These are phyloP conservation scores for Mucor plumbeus DNA, from an alignment of 371 early-diverging fungal species.

Conservation along the genomic window DNA sequence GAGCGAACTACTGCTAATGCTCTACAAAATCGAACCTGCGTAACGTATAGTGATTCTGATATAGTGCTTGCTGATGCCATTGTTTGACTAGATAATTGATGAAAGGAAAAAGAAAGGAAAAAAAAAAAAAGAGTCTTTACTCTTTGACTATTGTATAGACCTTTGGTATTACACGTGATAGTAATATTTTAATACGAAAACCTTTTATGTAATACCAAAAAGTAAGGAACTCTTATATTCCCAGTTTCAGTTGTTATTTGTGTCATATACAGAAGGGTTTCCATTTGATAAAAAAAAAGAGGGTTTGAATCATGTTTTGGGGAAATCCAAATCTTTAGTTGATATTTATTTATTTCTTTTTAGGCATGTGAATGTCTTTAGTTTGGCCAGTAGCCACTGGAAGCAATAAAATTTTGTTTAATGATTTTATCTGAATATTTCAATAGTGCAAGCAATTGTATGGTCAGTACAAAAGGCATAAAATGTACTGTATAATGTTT, in stretches of 20 bases:
- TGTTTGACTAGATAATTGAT: background rate
- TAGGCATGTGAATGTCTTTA: background rate
- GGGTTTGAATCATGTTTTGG: background rate
- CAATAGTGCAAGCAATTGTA: no score
- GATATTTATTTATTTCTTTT: background rate
- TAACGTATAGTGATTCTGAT: conserved; percentile 13
- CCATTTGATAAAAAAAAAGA: no score
- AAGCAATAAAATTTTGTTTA: no score
- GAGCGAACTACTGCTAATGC: conserved; percentile 37
- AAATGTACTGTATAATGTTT: no score
- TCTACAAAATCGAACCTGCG: conserved; percentile 37
- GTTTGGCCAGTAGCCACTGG: no score
- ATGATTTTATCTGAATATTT: no score
- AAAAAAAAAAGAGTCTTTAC: background rate
- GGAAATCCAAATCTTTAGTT: background rate
- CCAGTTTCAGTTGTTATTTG: background rate
- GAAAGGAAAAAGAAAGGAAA: background rate
- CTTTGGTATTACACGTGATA: background rate
- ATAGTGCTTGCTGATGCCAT: background rate
- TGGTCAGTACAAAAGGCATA: no score
- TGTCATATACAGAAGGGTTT: background rate
- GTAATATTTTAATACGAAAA: background rate
- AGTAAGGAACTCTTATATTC: background rate
- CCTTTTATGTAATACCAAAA: background rate
- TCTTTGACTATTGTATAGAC: no score